A percentile compares a stretch with the other conserved stretches of the same genome.
Conservation (phyloP, 2,329 filamentous ascomycete genomes). For the Fusarium sp. region DNA sequence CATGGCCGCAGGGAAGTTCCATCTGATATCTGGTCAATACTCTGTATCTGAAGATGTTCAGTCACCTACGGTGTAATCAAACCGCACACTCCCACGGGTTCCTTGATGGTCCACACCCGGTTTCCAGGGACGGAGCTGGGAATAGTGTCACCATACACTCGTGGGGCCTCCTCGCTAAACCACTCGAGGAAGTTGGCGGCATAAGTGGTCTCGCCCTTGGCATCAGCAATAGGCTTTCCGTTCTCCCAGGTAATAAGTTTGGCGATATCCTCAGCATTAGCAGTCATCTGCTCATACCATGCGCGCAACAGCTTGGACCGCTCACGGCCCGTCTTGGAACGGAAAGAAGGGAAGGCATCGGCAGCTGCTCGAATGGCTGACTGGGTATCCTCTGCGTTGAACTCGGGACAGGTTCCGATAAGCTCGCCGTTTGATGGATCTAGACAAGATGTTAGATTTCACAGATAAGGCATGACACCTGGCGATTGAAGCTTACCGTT, state of each 20-base stretch:
- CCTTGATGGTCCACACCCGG: constrained; percentile 80
- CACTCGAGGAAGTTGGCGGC: constrained; percentile 82
- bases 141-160: constrained; percentile 80
- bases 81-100: constrained; percentile 86
- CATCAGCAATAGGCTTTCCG: constrained; percentile 83
- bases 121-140: constrained; percentile 76
- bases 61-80: constrained; percentile 75
- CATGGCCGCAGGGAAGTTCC: constrained; percentile 89
- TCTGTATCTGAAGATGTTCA: accelerated
- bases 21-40: constrained; percentile 53
- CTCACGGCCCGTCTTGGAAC: constrained; percentile 77
- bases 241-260: constrained; percentile 91
- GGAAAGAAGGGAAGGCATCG: constrained; percentile 78
- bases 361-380: constrained; percentile 86
- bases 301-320: constrained; percentile 78
- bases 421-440: constrained; percentile 86
- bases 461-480: neutral
- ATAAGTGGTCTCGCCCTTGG: constrained; percentile 77
- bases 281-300: constrained; percentile 84
- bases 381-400: constrained; percentile 80
- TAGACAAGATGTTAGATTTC: constrained; percentile 41
- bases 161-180: constrained; percentile 83
- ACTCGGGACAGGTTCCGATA: constrained; percentile 88
- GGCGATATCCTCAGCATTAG: constrained; percentile 83
- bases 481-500: constrained; percentile 60